phyloP scores from a whole-genome alignment of 345 rosid species.

The Eucalyptus camaldulensis region DNA sequence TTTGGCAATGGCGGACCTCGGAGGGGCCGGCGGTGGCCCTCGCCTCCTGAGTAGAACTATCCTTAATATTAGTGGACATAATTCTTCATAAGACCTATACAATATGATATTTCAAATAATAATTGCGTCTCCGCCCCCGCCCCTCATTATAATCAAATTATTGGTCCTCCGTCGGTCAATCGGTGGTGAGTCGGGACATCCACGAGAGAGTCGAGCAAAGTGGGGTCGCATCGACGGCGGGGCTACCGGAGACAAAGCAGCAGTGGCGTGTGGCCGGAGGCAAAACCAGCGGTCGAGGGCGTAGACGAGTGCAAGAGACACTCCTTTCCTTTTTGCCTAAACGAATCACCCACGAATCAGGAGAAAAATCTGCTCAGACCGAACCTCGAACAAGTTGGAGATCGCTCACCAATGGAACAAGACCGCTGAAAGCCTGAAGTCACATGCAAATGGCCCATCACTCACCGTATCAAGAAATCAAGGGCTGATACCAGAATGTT shows the following conservation, averaged over 20 bases:
- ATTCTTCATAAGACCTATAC: neutral
- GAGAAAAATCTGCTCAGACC: neutral
- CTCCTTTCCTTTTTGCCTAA: neutral
- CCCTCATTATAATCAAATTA: neutral
- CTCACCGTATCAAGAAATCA: neutral
- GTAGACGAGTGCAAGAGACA: neutral
- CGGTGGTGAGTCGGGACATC: neutral
- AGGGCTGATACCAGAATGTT: neutral
- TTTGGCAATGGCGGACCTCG: neutral
- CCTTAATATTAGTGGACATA: neutral
- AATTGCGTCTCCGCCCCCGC: neutral
- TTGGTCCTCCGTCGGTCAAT: neutral
- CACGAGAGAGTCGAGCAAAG: neutral
- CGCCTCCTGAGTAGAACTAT: neutral
- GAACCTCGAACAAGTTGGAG: neutral
- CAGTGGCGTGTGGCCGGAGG: neutral
- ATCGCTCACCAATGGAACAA: neutral
- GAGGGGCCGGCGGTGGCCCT: neutral
- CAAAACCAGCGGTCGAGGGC: neutral
- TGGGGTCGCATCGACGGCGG: neutral
- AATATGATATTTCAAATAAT: neutral
- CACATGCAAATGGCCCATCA: neutral
- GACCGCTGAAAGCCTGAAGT: neutral
- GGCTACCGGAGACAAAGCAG: neutral
- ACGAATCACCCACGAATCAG: neutral